These are phyloP conservation scores for Fusarium anguioides DNA, from an alignment of 2,329 filamentous ascomycete genomes.

Conservation along the genomic window DNA sequence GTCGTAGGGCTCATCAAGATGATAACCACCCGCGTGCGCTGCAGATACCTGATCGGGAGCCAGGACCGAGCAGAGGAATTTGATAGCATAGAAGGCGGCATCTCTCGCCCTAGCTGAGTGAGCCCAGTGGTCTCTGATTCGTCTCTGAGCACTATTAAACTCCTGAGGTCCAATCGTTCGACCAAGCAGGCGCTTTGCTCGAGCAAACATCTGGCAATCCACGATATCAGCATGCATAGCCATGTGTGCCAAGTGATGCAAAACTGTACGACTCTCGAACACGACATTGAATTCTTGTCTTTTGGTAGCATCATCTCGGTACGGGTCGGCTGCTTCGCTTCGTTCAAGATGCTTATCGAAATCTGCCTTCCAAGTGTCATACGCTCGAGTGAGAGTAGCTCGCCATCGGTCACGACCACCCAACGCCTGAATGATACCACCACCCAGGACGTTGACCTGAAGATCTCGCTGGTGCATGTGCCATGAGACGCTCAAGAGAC, in stretches of 20 bases:
- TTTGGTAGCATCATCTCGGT: conserved; percentile 65
- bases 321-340: conserved; percentile 65
- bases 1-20: conserved; percentile 70
- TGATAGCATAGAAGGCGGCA: conserved; percentile 90
- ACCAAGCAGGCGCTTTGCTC: conserved; percentile 85
- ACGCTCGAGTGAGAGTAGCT: conserved; percentile 83
- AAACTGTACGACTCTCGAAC: conserved; percentile 87
- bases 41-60: conserved; percentile 61
- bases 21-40: conserved; percentile 53
- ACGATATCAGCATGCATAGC: conserved; percentile 97
- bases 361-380: conserved; percentile 92
- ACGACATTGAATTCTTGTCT: conserved; percentile 73
- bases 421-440: conserved; percentile 77
- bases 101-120: conserved; percentile 88
- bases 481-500: conserved; percentile 92
- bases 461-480: conserved; percentile 97
- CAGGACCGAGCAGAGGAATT: conserved; percentile 87
- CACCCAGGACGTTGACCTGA: conserved; percentile 85
- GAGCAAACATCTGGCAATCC: conserved; percentile 96
- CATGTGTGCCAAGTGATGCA: conserved; percentile 97
- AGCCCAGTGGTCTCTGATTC: conserved; percentile 92
- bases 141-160: conserved; percentile 79
- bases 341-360: conserved; percentile 85
- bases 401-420: conserved; percentile 94
- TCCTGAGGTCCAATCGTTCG: conserved; percentile 86